These are phyloP conservation scores for Lasiosphaeris hirsuta DNA, from an alignment of 495 filamentous ascomycete species.

Conservation along the genomic window DNA sequence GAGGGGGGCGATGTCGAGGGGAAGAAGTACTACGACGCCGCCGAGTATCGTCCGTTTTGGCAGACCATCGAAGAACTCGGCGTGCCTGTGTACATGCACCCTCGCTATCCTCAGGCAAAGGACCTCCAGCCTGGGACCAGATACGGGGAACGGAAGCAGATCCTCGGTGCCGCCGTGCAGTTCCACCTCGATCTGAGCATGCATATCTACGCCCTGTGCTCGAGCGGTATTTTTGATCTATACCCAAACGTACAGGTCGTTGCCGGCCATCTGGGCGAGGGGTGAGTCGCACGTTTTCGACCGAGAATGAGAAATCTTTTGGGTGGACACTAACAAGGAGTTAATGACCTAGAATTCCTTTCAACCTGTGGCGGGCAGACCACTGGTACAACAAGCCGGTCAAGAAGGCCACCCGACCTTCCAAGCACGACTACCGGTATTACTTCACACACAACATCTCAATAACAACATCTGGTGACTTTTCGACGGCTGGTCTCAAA, in stretches of 20 bases:
- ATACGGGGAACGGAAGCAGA: conserved; percentile 28
- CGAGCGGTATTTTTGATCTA: conserved; percentile 47
- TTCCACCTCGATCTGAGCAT: conserved; percentile 39
- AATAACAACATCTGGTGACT: conserved; percentile 62
- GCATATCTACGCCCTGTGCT: conserved; percentile 35
- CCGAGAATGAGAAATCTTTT: neutral
- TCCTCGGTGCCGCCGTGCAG: conserved; percentile 34
- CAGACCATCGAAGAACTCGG: conserved; percentile 52
- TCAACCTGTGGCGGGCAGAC: conserved; percentile 60
- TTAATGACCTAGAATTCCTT: conserved; percentile 51
- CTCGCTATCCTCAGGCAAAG: conserved; percentile 37
- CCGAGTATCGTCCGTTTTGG: conserved; percentile 59
- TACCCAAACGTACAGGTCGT: conserved; percentile 57
- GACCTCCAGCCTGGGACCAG: conserved; percentile 22
- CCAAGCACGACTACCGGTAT: conserved; percentile 56
- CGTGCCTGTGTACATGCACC: conserved; percentile 63
- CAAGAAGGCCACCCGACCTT: conserved; percentile 51
- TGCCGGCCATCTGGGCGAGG: conserved; percentile 61
- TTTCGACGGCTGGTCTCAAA: conserved; percentile 53
- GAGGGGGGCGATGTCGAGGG: conserved; percentile 35
- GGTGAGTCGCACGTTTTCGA: conserved; percentile 21
- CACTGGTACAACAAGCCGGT: conserved; percentile 56
- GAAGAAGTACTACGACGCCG: conserved; percentile 58
- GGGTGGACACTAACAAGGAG: neutral
- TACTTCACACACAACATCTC: conserved; percentile 61